Evolutionary conservation across 257 asterid species (phyloP), one percentile per base, ranked within the genome.

Genomic region (Scutellaria baicalensis): DNA sequence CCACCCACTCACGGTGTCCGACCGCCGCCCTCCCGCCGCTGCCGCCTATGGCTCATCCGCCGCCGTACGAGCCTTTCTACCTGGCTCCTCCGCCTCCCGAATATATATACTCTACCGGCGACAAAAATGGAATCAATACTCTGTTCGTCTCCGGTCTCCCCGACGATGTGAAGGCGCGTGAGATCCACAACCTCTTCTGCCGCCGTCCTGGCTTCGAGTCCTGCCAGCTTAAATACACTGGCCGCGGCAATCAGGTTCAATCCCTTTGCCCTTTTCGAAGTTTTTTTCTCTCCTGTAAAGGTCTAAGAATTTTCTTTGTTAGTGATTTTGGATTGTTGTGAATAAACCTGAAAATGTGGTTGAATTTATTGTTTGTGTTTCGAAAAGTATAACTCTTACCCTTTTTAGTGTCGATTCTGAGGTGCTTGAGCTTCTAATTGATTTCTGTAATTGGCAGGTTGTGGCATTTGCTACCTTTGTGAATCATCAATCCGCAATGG

Each of bases 111-210:
- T 40, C 75, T 72, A 39, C 69, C 75, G 77, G 70, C 23, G 92
- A 78, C 18, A 71, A 84, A 40, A 80, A 72, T 54, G 88, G 86
- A 55, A 90, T 93, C 70, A 87, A 83, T 73, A 91, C 99, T 12
- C 86, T 93, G 0, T 93, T 91, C 79, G 91, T 93, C 64, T 91
- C 97, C 39, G 99, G 99, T 17, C 90, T 93, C 43, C 99, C 99
- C 16, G 97, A 93, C 81, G 99, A 93, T 81, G 94, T 93, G 72
- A 91, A 85, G 83, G 94, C 98, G 71, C 98, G 98, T 65, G 98
- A 93, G 82, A 93, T 93, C 78, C 98, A 93, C 87, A 93, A 93
- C 69, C 97, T 93, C 58, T 93, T 93, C 79, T 94, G 99, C 66
- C 92, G 95, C 57, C 92, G 96, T 4, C 90, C 84, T 8, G 99